A percentile compares a stretch with the other conserved stretches of the same genome.
These are phyloP conservation scores for Penicillium riverlandense DNA, from an alignment of 495 filamentous ascomycete species.

Conservation along the genomic window DNA sequence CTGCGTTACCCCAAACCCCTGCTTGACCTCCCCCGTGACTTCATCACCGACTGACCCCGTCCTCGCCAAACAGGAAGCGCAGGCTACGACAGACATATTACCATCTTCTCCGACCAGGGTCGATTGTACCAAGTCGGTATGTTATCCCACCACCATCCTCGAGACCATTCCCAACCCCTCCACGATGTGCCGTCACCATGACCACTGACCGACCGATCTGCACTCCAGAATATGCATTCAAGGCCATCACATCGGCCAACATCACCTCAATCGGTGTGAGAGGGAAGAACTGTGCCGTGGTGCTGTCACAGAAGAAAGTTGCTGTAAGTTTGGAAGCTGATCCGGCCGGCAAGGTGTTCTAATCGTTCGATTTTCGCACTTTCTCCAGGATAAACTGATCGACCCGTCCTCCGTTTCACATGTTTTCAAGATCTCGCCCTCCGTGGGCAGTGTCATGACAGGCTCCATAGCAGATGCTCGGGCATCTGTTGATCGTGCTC, in stretches of 20 bases:
- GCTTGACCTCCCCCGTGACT: conserved; percentile 22
- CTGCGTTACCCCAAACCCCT: conserved; percentile 2
- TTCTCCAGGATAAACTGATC: conserved; percentile 87
- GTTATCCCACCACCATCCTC: conserved; percentile 28
- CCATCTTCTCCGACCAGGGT: conserved; percentile 98
- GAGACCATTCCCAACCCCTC: neutral
- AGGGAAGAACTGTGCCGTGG: conserved; percentile 94
- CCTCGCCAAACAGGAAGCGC: conserved; percentile 67
- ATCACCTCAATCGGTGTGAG: conserved; percentile 95
- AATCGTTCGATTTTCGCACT: conserved; percentile 5
- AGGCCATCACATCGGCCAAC: conserved; percentile 97
- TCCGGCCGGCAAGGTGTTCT: conserved; percentile 3
- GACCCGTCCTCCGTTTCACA: conserved; percentile 95
- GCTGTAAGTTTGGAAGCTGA: conserved; percentile 60
- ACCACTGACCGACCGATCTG: conserved; percentile 16
- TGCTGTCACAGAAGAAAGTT: conserved; percentile 98
- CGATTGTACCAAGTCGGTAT: conserved; percentile 98
- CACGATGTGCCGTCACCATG: conserved; percentile 2
- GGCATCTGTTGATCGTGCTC: conserved; percentile 82
- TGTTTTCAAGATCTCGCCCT: conserved; percentile 92
- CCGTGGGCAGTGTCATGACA: conserved; percentile 96
- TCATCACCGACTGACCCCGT: conserved; percentile 29
- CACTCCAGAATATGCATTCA: conserved; percentile 94
- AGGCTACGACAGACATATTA: conserved; percentile 96
- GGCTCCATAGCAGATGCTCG: conserved; percentile 96